Evolutionary conservation across 2,329 filamentous ascomycete species (phyloP).

Genomic region (Westerdykella ornata): DNA sequence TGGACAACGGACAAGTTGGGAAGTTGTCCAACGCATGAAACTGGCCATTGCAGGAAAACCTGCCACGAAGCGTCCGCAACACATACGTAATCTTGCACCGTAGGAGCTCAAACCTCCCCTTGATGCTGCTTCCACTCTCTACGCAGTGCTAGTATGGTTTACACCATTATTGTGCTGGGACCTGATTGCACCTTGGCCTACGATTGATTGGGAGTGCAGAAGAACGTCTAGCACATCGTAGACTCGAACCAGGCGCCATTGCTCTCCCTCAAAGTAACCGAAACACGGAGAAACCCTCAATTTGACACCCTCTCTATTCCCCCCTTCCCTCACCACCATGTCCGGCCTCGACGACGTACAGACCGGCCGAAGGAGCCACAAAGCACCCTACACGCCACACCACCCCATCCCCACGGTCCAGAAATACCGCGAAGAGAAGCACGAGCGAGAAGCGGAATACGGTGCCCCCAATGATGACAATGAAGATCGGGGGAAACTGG

Average conservation of each 20-base stretch:
- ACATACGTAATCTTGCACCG: not conserved
- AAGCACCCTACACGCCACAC: constrained; percentile 39
- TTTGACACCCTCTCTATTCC: no score
- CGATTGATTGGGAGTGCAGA: no score
- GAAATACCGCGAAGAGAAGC: constrained; percentile 43
- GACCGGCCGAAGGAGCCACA: constrained; percentile 31
- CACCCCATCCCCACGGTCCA: constrained; percentile 44
- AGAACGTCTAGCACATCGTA: no score
- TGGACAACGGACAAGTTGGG: not conserved
- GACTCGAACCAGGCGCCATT: no score
- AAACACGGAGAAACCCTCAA: no score
- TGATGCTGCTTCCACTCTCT: not conserved
- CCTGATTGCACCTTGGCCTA: no score
- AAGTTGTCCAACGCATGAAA: not conserved
- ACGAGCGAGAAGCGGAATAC: constrained; percentile 35
- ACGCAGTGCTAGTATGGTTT: no score
- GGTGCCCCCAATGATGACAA: constrained; percentile 17
- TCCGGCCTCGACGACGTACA: constrained; percentile 41
- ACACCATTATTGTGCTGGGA: no score
- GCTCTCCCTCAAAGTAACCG: no score
- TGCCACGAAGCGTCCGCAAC: not conserved
- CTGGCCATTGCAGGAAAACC: not conserved
- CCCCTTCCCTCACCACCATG: constrained; percentile 17
- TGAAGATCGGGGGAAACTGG: constrained; percentile 28
- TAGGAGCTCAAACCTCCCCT: not conserved